Evolutionary conservation across 192 early-diverging fungal species (phyloP).

Genomic region (Cetraspora pellucida): DNA sequence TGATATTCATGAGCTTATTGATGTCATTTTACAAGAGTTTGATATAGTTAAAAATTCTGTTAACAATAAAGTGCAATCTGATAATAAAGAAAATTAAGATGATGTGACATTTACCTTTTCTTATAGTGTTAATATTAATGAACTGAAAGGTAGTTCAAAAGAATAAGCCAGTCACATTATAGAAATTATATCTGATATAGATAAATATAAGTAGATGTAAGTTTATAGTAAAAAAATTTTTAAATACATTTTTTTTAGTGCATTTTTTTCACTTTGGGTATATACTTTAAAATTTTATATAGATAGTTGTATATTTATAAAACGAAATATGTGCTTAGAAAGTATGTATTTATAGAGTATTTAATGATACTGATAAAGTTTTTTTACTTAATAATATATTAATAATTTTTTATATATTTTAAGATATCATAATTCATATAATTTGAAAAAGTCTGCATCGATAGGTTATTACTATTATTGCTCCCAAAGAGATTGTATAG

Average conservation of each 20-base stretch:
- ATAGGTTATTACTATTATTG: constrained; percentile 1
- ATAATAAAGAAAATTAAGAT: not conserved
- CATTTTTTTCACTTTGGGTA: too few species aligned
- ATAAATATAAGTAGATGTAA: not conserved
- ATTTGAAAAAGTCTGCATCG: not conserved
- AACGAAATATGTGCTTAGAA: too few species aligned
- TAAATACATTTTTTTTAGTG: too few species aligned
- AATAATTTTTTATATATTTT: too few species aligned
- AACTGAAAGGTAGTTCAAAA: not conserved
- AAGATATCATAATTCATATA: not conserved
- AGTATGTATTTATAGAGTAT: too few species aligned
- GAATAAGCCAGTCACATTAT: not conserved
- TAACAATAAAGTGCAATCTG: not conserved
- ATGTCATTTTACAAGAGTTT: too few species aligned
- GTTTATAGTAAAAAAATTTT: too few species aligned
- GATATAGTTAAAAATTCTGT: too few species aligned
- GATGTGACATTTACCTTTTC: not conserved
- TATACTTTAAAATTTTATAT: too few species aligned
- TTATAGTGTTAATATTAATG: not conserved
- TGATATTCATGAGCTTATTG: too few species aligned
- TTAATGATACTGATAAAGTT: too few species aligned
- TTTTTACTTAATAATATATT: not conserved
- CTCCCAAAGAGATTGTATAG: not conserved
- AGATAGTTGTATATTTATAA: too few species aligned
- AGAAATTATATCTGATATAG: not conserved